Conservation (phyloP, 176 grass and related monocot genomes). For the sorghum (Sorghum bicolor) region Sorghum_bicolor_NCBIv3 NC_012874.2:64492001-64492500, state of each 20-base stretch:
- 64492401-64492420: neutral
- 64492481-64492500: too few species aligned
- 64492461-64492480: too few species aligned
- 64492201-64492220: neutral
- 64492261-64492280: neutral
- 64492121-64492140: neutral
- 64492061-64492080: neutral
- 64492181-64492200: neutral
- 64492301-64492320: neutral
- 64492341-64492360: neutral
- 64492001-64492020: neutral
- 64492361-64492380: neutral
- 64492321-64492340: neutral
- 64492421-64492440: neutral
- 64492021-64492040: neutral
- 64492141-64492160: neutral
- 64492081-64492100: neutral
- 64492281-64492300: neutral
- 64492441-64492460: neutral
- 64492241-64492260: neutral
- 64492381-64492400: neutral
- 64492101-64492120: neutral
- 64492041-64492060: neutral
- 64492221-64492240: neutral
- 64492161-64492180: neutral